A percentile compares a stretch with the other conserved stretches of the same genome.
Evolutionary conservation across 176 grass and related monocot genomes (phyloP).

Genomic region (Tillandsia leiboldiana): DNA sequence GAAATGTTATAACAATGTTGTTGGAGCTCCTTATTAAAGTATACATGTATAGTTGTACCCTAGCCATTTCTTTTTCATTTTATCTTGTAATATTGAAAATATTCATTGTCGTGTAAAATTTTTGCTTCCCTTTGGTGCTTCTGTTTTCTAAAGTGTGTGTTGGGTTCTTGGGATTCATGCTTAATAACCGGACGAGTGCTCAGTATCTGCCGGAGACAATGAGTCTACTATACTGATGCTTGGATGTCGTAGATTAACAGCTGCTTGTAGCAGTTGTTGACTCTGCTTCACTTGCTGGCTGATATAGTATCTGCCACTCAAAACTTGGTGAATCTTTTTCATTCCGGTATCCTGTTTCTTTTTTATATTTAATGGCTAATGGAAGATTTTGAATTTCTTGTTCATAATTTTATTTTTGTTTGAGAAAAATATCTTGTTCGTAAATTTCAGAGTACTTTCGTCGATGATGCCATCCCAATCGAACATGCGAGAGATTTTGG

Average conservation of each 20-base stretch:
- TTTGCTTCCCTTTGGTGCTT: background rate
- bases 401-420: background rate
- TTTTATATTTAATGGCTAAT: background rate
- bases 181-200: too few relatives aligned
- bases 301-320: background rate
- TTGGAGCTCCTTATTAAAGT: background rate
- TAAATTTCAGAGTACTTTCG: constrained; percentile 68
- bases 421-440: too few relatives aligned
- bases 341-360: background rate
- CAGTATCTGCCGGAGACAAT: too few relatives aligned
- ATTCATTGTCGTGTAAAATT: background rate
- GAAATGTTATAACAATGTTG: background rate
- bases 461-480: constrained; percentile 54
- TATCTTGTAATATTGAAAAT: background rate
- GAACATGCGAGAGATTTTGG: constrained; percentile 80
- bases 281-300: background rate
- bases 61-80: background rate
- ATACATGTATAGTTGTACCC: background rate
- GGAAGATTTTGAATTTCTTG: background rate
- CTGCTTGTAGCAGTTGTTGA: background rate
- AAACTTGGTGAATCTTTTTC: background rate
- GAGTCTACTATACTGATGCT: too few relatives aligned
- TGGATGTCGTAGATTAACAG: too few relatives aligned
- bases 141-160: too few relatives aligned
- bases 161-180: too few relatives aligned